Evolutionary conservation across 2,329 filamentous ascomycete genomes (phyloP), one percentile per base, ranked within the genome.

Genomic region (Scopulariopsis brevicaulis): DNA sequence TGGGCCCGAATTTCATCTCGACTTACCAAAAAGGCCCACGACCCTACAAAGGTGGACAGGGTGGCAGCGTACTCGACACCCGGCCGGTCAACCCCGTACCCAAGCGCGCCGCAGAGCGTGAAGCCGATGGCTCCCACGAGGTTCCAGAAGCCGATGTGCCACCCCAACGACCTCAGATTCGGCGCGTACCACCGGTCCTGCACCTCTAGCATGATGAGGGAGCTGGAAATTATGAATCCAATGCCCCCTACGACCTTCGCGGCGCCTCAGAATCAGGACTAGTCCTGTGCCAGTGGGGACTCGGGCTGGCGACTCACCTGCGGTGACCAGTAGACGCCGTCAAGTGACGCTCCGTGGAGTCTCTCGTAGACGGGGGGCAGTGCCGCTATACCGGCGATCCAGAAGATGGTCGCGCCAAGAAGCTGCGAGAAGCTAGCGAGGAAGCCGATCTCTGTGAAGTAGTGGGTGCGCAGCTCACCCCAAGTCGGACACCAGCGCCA

Each of bases 101-200:
- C 81, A 34, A 84, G 64, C 2, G 76, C 80, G n/a, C 80, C 81
- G 60, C 79, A 83, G 0, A 83, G 70, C 5, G 81, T 85, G 65
- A 86, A 87, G 0, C 84, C 84, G 25, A 86, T 64, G 1, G 79
- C 78, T 1, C 85, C 85, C 22, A 87, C 70, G 2, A 85, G 67
- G 63, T 87, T 87, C 82, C 83, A 87, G 10, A 79, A 67, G 0
- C 82, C 84, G 62, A 88, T 79, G 66, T 87, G 82, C 85, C 84
- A 87, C 3, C 84, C 84, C 1, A 88, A 72, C 0, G 82, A 71
- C 3, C 68, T 65, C 3, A 72, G 73, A 0, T 82, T 80, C 0
- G 85, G 84, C 14, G 73, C 69, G 63, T 80, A 87, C 84, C 85
- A 88, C 53, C 73, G 77, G 48, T 74, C 66, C 67, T 87, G 84